Conservation (phyloP, 2,329 filamentous ascomycete genomes). For the Ceratocystis diversiconidia region DNA sequence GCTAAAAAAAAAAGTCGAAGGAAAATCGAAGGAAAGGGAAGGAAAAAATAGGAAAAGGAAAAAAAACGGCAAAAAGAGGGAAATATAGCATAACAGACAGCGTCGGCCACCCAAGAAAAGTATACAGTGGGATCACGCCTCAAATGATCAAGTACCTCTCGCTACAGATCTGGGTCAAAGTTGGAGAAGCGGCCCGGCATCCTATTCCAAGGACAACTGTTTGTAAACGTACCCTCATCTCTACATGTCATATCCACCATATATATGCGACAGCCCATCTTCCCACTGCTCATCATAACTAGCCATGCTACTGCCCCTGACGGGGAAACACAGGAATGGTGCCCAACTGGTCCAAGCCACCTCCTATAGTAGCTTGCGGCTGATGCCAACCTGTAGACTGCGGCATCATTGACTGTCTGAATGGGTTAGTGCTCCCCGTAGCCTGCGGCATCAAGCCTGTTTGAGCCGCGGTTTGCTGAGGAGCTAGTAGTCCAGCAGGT, state of each 20-base stretch:
- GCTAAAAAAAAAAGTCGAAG: not conserved
- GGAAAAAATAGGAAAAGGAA: not conserved
- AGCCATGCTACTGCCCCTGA: slow-evolving; percentile 45
- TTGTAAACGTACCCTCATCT: not conserved
- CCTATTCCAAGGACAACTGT: not conserved
- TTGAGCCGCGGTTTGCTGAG: slow-evolving; percentile 31
- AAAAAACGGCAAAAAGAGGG: not conserved
- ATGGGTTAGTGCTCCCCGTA: slow-evolving; percentile 86
- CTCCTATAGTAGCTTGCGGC: slow-evolving; percentile 54
- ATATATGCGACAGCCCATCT: not conserved
- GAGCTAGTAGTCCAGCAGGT: slow-evolving; percentile 27
- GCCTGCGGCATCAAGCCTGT: slow-evolving; percentile 53
- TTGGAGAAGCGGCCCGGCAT: too few species aligned
- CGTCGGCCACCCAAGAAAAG: slow-evolving; percentile 1
- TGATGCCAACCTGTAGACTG: slow-evolving; percentile 82
- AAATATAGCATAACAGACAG: not conserved
- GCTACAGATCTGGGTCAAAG: not conserved
- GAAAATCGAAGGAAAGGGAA: not conserved
- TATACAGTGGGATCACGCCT: not conserved
- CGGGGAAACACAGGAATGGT: slow-evolving; percentile 79
- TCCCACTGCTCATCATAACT: slow-evolving; percentile 39
- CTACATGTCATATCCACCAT: not conserved
- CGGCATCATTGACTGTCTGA: slow-evolving; percentile 83
- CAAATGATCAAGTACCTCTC: not conserved
- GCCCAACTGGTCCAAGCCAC: slow-evolving; percentile 61